Evolutionary conservation across 371 early-diverging fungal genomes (phyloP).

Genomic region (Apophysomyces elegans): DNA sequence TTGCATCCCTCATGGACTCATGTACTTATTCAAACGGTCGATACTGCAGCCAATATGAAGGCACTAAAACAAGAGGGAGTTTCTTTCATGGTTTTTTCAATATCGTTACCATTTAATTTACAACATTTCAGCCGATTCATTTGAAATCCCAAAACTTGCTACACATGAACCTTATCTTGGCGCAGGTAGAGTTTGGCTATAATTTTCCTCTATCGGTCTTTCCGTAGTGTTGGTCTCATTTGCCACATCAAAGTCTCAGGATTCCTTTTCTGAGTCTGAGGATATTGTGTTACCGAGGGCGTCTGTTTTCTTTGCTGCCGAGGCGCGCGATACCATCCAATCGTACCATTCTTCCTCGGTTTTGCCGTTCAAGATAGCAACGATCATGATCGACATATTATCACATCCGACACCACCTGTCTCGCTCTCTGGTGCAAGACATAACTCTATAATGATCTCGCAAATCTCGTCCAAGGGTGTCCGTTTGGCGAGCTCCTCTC

Average conservation of each 20-base stretch:
- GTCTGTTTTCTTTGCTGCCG: slow-evolving; percentile 29
- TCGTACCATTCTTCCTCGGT: slow-evolving; percentile 77
- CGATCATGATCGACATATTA: slow-evolving; percentile 97
- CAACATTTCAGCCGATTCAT: too few species aligned
- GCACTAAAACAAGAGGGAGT: too few species aligned
- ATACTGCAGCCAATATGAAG: too few species aligned
- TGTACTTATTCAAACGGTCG: too few species aligned
- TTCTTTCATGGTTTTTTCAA: too few species aligned
- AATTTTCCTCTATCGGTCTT: neutral
- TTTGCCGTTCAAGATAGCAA: slow-evolving; percentile 83
- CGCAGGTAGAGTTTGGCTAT: neutral
- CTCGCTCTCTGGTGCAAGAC: slow-evolving; percentile 87
- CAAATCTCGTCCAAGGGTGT: slow-evolving; percentile 69
- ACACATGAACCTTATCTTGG: too few species aligned
- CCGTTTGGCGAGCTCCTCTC: slow-evolving; percentile 62
- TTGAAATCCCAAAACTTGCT: too few species aligned
- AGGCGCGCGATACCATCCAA: slow-evolving; percentile 37
- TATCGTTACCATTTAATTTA: too few species aligned
- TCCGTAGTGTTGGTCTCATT: neutral
- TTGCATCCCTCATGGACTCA: too few species aligned
- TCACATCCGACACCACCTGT: slow-evolving; percentile 95
- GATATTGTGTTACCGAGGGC: slow-evolving; percentile 21
- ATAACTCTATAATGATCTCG: slow-evolving; percentile 89
- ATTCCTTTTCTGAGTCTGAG: neutral
- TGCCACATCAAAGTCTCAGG: neutral